phyloP scores from a whole-genome alignment of 495 filamentous ascomycete genomes.

The Tuber calosporum region DNA sequence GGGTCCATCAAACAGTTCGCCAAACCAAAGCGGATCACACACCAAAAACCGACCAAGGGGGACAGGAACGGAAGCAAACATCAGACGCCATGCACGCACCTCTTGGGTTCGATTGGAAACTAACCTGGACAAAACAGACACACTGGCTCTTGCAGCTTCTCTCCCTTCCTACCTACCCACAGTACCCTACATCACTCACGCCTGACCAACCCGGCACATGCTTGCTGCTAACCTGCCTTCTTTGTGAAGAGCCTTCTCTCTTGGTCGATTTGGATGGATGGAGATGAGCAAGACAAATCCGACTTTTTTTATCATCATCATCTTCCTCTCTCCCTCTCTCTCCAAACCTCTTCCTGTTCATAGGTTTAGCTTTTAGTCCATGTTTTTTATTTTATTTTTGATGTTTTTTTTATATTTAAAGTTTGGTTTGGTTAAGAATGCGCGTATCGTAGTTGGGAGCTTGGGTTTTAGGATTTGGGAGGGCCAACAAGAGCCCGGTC shows the following conservation, averaged over 20 bases:
- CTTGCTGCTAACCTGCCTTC: slow-evolving; percentile 29
- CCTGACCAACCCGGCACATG: slow-evolving; percentile 17
- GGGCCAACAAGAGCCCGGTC: background rate
- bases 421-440: slow-evolving; percentile 1
- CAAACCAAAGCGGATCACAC: slow-evolving; percentile 35
- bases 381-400: too few species aligned
- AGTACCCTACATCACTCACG: too few species aligned
- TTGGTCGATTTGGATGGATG: slow-evolving; percentile 11
- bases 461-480: slow-evolving; percentile 4
- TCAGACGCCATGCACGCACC: slow-evolving; percentile 40
- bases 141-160: slow-evolving; percentile 22
- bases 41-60: slow-evolving; percentile 21
- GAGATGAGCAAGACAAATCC: slow-evolving; percentile 27
- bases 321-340: slow-evolving; percentile 10
- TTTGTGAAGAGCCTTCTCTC: slow-evolving; percentile 14
- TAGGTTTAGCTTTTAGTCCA: background rate
- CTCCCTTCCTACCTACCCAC: too few species aligned
- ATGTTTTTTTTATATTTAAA: too few species aligned
- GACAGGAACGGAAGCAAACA: slow-evolving; percentile 35
- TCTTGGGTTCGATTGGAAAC: slow-evolving; percentile 41
- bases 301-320: slow-evolving; percentile 22
- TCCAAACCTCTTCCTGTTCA: background rate
- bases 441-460: background rate
- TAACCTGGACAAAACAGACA: slow-evolving; percentile 29
- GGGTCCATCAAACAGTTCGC: slow-evolving; percentile 39